Evolutionary conservation across 768 basidiomycete species (phyloP), one percentile per base, ranked within the genome.

Genomic region (Leccinum variicolor): DNA sequence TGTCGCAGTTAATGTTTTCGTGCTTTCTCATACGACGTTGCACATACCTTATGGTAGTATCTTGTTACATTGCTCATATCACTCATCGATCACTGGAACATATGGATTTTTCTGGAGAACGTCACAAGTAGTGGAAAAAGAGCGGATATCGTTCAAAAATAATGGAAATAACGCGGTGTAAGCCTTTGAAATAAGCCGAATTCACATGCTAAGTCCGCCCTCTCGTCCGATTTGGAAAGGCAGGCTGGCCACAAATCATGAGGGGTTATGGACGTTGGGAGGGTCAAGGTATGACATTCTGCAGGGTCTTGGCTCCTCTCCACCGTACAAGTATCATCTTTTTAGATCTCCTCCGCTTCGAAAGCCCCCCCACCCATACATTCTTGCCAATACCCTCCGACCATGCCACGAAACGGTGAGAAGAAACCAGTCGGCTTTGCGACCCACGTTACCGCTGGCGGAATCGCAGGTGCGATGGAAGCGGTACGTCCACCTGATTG

Each of bases 371-470:
- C 21, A 13, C 19, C 15, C 23, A 19, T 13, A 28, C 33, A 17
- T 41, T 25, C 49, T 48, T 36, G 39, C 33, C 36, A 34, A 48
- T 29, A 36, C 52, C 50, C 56, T 55, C n/a, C 39, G 31, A 47
- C 10, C 41, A 86, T 85, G 84, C 79, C 85, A 59, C 75, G 81
- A 63, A 77, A 76, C 58, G 69, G 74, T 39, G 83, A 81, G 71
- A 89, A 86, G 77, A 90, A 87, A 67, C 86, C 88, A 19, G 86
- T 92, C 10, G 86, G 87, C 33, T 91, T 93, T 65, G 90, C 90
- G 17, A 92, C 84, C 43, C 95, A 99, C 71, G 84, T 98, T 70
- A 89, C 89, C 28, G 97, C 96, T 39, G 97, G 97, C 59, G 97
- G 97, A 19, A 84, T 90, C 23, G 96, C 94, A 25, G 96, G 96